Base-by-base conservation (phyloP, 1,139 yeast genomes). In the Yamadazyma dendronema region DNA sequence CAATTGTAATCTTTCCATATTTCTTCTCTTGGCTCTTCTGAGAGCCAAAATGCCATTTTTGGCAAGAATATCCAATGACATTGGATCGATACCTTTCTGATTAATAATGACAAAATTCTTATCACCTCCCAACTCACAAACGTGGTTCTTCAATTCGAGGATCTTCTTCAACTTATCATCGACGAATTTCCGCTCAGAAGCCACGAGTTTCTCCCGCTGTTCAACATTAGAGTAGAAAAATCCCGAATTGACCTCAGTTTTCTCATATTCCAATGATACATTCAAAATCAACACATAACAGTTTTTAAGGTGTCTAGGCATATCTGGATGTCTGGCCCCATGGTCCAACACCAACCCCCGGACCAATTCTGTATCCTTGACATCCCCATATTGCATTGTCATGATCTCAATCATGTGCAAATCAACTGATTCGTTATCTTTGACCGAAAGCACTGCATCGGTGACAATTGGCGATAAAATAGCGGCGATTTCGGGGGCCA, bases 291-390 rank as follows among this genome's bases (percentile, higher is more conserved):
- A 74, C 31, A 94, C 81, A 54, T 79, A 72, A 2, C 97, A 96
- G 61, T 92, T 87, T 49, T 79, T 78, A 16, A 92, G 84, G 40
- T 81, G 67, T 52, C 81, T 85, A 41, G 98, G 98, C 99, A 94
- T 94, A 62, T 92, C 98, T 30, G 99, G 99, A 68, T 94, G 98
- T 59, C 99, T 81, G 12, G 97, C 97, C 45, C 99, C 99, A 59
- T 94, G 99, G 59, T 94, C 99, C 49, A 94, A 74, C 28, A 92
- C 97, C 50, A 94, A 76, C 31, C 99, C 99, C 52, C 77, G 81
- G 47, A 94, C 72, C 47, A 94, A 78, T 52, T 77, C 77, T 15
- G 98, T 90, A 42, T 90, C 95, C 45, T 80, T 77, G 32, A 94
- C 87, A 31, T 84, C 75, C 47, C 90, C 85, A 55, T 86, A 94